These are phyloP conservation scores for Tranzscheliella williamsii DNA, from an alignment of 1,284 basidiomycete genomes.

Conservation along the genomic window DNA sequence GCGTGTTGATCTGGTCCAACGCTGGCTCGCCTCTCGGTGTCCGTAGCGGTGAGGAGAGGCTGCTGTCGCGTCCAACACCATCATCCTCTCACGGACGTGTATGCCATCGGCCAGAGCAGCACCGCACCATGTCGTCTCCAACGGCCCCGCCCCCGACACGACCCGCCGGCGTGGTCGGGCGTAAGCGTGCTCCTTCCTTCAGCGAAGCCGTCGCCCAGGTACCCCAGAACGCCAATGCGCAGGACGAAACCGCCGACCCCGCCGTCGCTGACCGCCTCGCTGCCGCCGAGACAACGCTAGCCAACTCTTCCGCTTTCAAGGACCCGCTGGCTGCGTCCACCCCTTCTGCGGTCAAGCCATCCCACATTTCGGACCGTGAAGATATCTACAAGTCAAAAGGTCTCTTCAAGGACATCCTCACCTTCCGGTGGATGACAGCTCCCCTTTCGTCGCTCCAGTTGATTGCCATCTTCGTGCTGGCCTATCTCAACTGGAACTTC, in stretches of 20 bases:
- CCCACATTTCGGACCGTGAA: slow-evolving; percentile 7
- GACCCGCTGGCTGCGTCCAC: slow-evolving; percentile 20
- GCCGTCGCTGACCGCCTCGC: slow-evolving; percentile 34
- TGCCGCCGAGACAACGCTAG: slow-evolving; percentile 5
- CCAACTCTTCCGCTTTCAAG: slow-evolving; percentile 2
- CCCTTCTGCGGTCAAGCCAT: not conserved
- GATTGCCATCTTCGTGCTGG: slow-evolving; percentile 72
- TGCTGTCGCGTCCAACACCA: not conserved
- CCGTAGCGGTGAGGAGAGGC: no score
- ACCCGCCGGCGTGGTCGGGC: slow-evolving; percentile 11
- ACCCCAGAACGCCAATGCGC: slow-evolving; percentile 36
- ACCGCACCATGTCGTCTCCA: slow-evolving; percentile 6
- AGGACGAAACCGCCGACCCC: slow-evolving; percentile 30
- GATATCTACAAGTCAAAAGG: slow-evolving; percentile 36
- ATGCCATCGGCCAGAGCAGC: no score
- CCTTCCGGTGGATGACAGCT: slow-evolving; percentile 54
- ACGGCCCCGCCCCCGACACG: slow-evolving; percentile 32
- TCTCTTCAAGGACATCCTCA: slow-evolving; percentile 35
- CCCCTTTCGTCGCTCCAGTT: slow-evolving; percentile 62
- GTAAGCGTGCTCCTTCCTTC: slow-evolving; percentile 32
- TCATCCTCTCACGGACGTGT: not conserved
- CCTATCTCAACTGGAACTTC: slow-evolving; percentile 74
- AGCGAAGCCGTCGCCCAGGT: slow-evolving; percentile 32
- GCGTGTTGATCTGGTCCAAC: not conserved
- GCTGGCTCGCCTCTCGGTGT: not conserved